Conservation (phyloP, 441 rosid species). For the Daphne laureola region DNA sequence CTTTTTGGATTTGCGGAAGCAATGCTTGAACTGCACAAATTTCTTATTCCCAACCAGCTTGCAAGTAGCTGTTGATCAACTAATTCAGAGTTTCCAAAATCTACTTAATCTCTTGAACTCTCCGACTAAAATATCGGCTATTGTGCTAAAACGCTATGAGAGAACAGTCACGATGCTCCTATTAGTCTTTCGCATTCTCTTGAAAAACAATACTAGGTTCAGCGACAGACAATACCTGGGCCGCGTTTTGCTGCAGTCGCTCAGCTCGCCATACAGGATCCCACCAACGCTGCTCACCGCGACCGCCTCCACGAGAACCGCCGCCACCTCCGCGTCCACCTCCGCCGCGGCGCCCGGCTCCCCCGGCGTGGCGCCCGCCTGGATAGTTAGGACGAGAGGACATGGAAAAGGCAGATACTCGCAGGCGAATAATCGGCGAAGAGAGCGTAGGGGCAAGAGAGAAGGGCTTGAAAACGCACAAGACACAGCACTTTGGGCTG, state of each 20-base stretch:
- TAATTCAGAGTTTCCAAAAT: too few relatives aligned
- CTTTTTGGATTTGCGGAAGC: too few relatives aligned
- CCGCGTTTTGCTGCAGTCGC: slow-evolving; percentile 68
- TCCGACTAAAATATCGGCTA: too few relatives aligned
- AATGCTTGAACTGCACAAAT: too few relatives aligned
- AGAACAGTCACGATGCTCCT: too few relatives aligned
- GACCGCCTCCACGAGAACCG: slow-evolving; percentile 38
- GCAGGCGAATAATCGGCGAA: slow-evolving; percentile 14
- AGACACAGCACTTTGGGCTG: neutral
- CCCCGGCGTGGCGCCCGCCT: slow-evolving; percentile 62
- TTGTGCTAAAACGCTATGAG: too few relatives aligned
- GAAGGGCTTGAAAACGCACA: slow-evolving; percentile 6
- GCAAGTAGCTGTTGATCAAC: too few relatives aligned
- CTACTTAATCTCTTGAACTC: too few relatives aligned
- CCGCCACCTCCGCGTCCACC: slow-evolving; percentile 36
- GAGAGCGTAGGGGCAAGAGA: neutral
- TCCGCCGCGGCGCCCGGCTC: slow-evolving; percentile 35
- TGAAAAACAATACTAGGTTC: too few relatives aligned
- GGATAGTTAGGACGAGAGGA: slow-evolving; percentile 70
- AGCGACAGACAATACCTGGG: slow-evolving; percentile 38
- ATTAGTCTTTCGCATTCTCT: too few relatives aligned
- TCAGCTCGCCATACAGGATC: slow-evolving; percentile 98
- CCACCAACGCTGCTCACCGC: slow-evolving; percentile 99
- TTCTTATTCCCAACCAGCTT: too few relatives aligned
- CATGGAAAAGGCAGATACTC: slow-evolving; percentile 35